Evolutionary conservation across 1,284 basidiomycete genomes (phyloP).

Genomic region (Irpex lacteus): DNA sequence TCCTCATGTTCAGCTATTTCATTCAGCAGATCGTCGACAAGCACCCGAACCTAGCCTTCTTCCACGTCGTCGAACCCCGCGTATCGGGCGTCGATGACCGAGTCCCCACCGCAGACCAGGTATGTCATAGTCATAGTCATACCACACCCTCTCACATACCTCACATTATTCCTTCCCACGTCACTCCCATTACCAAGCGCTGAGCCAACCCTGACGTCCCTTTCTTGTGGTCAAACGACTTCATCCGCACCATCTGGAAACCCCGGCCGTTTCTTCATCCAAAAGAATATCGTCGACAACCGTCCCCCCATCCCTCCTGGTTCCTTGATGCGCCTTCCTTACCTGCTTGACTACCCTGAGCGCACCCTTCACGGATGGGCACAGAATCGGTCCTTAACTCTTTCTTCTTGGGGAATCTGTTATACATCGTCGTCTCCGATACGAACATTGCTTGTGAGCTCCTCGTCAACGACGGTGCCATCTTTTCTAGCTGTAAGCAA

Average conservation of each 20-base stretch:
- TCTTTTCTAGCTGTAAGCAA: constrained; percentile 40
- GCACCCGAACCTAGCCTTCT: constrained; percentile 51
- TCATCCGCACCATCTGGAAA: constrained; percentile 28
- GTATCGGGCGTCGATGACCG: constrained; percentile 20
- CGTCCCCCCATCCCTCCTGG: constrained; percentile 14
- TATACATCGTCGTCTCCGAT: constrained; percentile 42
- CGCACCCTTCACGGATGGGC: constrained; percentile 37
- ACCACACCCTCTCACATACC: background rate
- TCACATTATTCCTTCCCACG: too few relatives aligned
- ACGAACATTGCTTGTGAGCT: constrained; percentile 39
- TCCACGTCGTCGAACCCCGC: constrained; percentile 47
- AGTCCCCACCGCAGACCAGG: constrained; percentile 14
- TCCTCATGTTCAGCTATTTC: constrained; percentile 40
- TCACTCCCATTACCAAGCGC: too few relatives aligned
- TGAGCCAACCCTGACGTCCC: background rate
- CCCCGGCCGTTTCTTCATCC: constrained; percentile 17
- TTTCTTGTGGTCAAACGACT: constrained; percentile 24
- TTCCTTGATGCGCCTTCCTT: constrained; percentile 17
- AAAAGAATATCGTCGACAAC: constrained; percentile 14
- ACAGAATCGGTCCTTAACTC: constrained; percentile 38
- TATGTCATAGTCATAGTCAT: constrained; percentile 3
- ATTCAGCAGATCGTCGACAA: constrained; percentile 32
- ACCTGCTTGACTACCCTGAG: constrained; percentile 37
- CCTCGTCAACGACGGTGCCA: constrained; percentile 38
- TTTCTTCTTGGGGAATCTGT: constrained; percentile 41